phyloP scores from a whole-genome alignment of 2,329 filamentous ascomycete species.

The Penicillium janthinellum region DNA sequence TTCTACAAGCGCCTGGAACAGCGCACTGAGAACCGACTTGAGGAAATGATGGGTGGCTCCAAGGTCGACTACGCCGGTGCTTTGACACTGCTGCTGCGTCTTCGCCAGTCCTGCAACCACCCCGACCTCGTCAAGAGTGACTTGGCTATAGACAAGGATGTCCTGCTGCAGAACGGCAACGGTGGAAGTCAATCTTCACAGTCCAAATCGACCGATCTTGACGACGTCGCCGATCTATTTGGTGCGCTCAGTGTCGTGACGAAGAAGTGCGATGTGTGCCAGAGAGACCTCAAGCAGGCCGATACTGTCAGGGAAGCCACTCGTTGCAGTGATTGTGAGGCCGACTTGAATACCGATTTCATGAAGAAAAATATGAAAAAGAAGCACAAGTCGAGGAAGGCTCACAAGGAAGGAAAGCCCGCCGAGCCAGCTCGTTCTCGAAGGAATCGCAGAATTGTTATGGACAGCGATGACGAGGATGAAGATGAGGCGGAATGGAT shows the following conservation, averaged over 20 bases:
- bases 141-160: conserved; percentile 84
- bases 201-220: conserved; percentile 65
- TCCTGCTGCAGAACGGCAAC: conserved; percentile 65
- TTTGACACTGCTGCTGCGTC: conserved; percentile 82
- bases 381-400: conserved; percentile 53
- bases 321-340: conserved; percentile 73
- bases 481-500: conserved; percentile 76
- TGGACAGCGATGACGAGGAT: conserved; percentile 62
- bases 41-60: conserved; percentile 80
- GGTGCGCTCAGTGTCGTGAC: conserved; percentile 76
- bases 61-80: conserved; percentile 91
- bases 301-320: conserved; percentile 57
- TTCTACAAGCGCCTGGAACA: conserved; percentile 86
- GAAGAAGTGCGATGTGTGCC: conserved; percentile 83
- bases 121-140: conserved; percentile 84
- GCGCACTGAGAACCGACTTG: conserved; percentile 81
- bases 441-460: conserved; percentile 49
- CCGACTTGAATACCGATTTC: conserved; percentile 67
- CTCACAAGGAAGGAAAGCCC: conserved; percentile 38
- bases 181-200: conserved; percentile 52
- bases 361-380: conserved; percentile 39
- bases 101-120: conserved; percentile 94
- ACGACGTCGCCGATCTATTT: conserved; percentile 83
- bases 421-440: conserved; percentile 27
- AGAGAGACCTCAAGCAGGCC: conserved; percentile 63